Base-by-base conservation (phyloP, 2,329 filamentous ascomycete genomes). In the Phoma sp. region DNA sequence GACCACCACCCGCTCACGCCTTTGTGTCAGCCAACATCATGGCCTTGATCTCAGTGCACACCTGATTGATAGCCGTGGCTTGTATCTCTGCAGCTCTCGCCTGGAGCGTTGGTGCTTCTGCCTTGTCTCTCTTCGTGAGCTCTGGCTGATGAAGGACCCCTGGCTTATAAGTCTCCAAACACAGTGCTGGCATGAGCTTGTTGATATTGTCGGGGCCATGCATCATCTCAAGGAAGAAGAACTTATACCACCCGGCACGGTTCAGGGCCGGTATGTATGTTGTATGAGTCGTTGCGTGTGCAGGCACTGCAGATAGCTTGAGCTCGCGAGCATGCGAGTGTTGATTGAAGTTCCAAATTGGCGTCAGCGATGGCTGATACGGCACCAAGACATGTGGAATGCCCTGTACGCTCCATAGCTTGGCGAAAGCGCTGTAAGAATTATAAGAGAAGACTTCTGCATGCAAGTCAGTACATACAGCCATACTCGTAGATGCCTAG, bases 331-430 rank as follows among this genome's bases (percentile, higher is more conserved):
- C 58, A 38, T 70, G 64, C 24, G 62, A 54, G 36, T 65, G 61
- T 35, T 57, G 59, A 40, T 65, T 60, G 47, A 71, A 72, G 49
- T 69, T 68, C 67, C 66, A 71, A 4, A 58, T 59, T 7, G 71
- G 71, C 27, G 52, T 60, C 45, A 74, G 47, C 5, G 60, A 53
- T 10, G 63, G 44, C 44, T 69, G 60, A 36, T 54, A 61, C 7
- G 71, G 71, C 10, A 74, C 70, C 67, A 74, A 66, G 8, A 73
- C 35, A 47, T 74, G 71, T 1, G 71, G 71, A 18, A 74, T 66
- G 1, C 63, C 65, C 49, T 71, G 65, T 2, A 73, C 52, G 44
- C 57, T 66, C 71, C 71, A 74, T n/a, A 73, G 52, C 47, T 60
- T 66, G 11, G 63, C 66, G 47, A 73, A 67, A 0, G 70, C 69